These are phyloP conservation scores for Populus davidiana DNA, from an alignment of 345 rosid genomes.

Conservation along the genomic window DNA sequence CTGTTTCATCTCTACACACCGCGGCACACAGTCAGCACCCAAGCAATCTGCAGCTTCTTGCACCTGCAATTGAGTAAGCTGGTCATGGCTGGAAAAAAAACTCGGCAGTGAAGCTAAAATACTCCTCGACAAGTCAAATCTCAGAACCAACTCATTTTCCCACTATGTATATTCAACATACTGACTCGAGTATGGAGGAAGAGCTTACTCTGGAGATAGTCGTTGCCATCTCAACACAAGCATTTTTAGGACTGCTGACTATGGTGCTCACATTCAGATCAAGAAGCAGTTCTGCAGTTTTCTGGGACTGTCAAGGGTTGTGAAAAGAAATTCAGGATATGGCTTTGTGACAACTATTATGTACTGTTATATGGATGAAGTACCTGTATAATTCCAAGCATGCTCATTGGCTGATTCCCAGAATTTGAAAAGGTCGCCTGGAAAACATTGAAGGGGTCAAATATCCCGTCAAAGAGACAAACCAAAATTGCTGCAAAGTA, in stretches of 20 bases:
- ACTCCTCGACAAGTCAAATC: neutral
- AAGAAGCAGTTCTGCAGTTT: constrained; percentile 88
- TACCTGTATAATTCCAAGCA: constrained; percentile 91
- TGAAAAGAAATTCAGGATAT: constrained; percentile 21
- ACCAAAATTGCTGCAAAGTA: neutral
- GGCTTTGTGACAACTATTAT: neutral
- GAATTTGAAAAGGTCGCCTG: constrained; percentile 44
- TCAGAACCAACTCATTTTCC: neutral
- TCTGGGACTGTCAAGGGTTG: constrained; percentile 65
- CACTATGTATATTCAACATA: neutral
- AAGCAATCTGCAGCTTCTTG: constrained; percentile 94
- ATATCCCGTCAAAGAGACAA: neutral
- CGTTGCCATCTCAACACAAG: constrained; percentile 59
- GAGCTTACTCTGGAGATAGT: constrained; percentile 57
- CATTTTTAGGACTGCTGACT: constrained; percentile 51
- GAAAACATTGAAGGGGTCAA: constrained; percentile 1
- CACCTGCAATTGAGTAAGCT: constrained; percentile 42
- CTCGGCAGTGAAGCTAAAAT: neutral
- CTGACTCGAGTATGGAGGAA: constrained; percentile 1
- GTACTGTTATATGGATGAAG: constrained; percentile 1
- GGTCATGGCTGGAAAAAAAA: neutral
- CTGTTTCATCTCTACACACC: constrained; percentile 60
- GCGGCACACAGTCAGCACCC: constrained; percentile 80
- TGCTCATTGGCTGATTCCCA: constrained; percentile 56
- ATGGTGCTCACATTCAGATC: constrained; percentile 65